Evolutionary conservation across 2,329 filamentous ascomycete genomes (phyloP).

Genomic region (Phaeosphaeriaceae sp.): DNA sequence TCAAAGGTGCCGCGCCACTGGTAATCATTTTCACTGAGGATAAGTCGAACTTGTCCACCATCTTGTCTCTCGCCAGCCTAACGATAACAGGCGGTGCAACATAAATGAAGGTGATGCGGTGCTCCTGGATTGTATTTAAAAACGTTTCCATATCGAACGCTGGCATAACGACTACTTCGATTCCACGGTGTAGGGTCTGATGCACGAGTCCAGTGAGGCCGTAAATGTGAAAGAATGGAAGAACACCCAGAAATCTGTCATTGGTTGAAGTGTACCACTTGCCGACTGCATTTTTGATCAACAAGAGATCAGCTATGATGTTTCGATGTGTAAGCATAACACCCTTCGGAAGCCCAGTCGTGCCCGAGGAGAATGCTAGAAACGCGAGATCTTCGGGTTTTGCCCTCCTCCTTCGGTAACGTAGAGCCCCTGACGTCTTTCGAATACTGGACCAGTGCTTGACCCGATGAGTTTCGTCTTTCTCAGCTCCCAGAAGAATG

Average conservation of each 20-base stretch:
- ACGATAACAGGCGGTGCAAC: slow-evolving; percentile 85
- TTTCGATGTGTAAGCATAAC: slow-evolving; percentile 55
- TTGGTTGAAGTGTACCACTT: slow-evolving; percentile 69
- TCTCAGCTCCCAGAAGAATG: slow-evolving; percentile 74
- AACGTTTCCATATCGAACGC: slow-evolving; percentile 82
- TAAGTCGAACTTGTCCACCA: slow-evolving; percentile 80
- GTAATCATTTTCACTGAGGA: slow-evolving; percentile 80
- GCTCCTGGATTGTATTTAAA: slow-evolving; percentile 75
- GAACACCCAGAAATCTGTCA: slow-evolving; percentile 76
- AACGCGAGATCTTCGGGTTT: slow-evolving; percentile 79
- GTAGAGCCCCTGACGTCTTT: slow-evolving; percentile 65
- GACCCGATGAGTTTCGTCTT: slow-evolving; percentile 63
- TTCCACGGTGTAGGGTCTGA: slow-evolving; percentile 69
- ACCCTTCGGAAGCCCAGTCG: slow-evolving; percentile 54
- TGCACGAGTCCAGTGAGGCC: slow-evolving; percentile 78
- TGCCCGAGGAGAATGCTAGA: slow-evolving; percentile 64
- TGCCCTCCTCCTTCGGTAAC: slow-evolving; percentile 64
- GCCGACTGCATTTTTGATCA: slow-evolving; percentile 84
- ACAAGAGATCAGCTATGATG: slow-evolving; percentile 72
- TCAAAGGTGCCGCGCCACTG: slow-evolving; percentile 83
- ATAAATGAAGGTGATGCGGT: slow-evolving; percentile 77
- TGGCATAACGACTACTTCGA: slow-evolving; percentile 72
- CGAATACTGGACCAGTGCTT: slow-evolving; percentile 77
- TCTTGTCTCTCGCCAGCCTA: slow-evolving; percentile 76
- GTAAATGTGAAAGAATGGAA: slow-evolving; percentile 93